Conservation (phyloP, 202 grass and related monocot species). For the Bolboschoenoplectus hybrid region DNA sequence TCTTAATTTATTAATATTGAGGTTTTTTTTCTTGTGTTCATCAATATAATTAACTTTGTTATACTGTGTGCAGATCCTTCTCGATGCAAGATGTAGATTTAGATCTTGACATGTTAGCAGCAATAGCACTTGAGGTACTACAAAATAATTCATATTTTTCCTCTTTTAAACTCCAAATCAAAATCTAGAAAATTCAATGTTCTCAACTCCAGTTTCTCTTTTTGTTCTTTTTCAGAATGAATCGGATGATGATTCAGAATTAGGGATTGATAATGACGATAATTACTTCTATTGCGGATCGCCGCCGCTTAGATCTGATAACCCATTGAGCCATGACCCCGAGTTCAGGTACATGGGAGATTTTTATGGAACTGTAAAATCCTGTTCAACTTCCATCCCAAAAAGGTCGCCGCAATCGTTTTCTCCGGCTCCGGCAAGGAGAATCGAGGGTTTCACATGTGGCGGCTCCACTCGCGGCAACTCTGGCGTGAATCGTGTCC, state of each 20-base stretch:
- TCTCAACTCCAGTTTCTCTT: slow-evolving; percentile 10
- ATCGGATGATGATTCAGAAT: slow-evolving; percentile 36
- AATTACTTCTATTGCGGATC: slow-evolving; percentile 46
- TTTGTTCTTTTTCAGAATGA: slow-evolving; percentile 20
- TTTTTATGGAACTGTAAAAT: slow-evolving; percentile 37
- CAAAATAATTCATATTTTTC: background rate
- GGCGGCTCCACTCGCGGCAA: slow-evolving; percentile 53
- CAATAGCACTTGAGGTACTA: slow-evolving; percentile 19
- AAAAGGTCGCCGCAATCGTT: slow-evolving; percentile 51
- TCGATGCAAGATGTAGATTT: slow-evolving; percentile 16
- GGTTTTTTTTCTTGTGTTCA: background rate
- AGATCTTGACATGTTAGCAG: slow-evolving; percentile 31
- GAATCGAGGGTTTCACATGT: slow-evolving; percentile 73
- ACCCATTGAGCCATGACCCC: slow-evolving; percentile 70
- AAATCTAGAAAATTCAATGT: slow-evolving; percentile 2
- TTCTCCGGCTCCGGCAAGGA: slow-evolving; percentile 52
- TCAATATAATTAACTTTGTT: slow-evolving; percentile 19
- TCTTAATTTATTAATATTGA: background rate
- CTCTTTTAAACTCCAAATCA: background rate
- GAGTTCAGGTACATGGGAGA: slow-evolving; percentile 57
- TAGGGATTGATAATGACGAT: slow-evolving; percentile 23
- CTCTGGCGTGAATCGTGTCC: slow-evolving; percentile 41
- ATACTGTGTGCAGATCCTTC: slow-evolving; percentile 7
- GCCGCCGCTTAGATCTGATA: slow-evolving; percentile 64
- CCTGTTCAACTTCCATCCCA: background rate